Evolutionary conservation across 2,329 filamentous ascomycete genomes (phyloP).

Genomic region (Corynespora cassiicola): DNA sequence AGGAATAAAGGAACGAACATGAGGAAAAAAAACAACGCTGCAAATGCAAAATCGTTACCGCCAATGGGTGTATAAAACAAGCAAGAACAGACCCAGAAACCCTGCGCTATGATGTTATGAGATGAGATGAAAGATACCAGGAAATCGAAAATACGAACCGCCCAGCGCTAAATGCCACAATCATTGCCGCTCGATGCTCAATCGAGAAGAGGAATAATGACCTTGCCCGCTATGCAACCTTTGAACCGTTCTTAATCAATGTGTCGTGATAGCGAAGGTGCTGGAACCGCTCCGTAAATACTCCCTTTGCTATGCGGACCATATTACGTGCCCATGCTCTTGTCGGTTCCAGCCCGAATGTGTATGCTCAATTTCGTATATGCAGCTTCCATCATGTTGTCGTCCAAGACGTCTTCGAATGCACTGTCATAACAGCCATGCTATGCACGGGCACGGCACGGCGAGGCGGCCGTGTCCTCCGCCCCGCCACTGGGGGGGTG

Average conservation of each 20-base stretch:
- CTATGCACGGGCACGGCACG: constrained; percentile 10
- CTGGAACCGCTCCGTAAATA: constrained; percentile 8
- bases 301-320: constrained; percentile 6
- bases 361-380: constrained; percentile 16
- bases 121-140: constrained; percentile 20
- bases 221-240: constrained; percentile 25
- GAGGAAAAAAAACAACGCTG: constrained; percentile 24
- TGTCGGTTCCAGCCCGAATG: constrained; percentile 37
- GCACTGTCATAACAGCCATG: constrained; percentile 10
- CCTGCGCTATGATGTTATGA: constrained; percentile 36
- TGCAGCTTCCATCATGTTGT: constrained; percentile 7
- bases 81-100: constrained; percentile 20
- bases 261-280: constrained; percentile 10
- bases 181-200: constrained; percentile 35
- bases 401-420: constrained; percentile 6
- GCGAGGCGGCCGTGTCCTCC: neutral
- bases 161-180: constrained; percentile 49
- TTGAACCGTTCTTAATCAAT: constrained; percentile 12
- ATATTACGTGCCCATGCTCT: constrained; percentile 22
- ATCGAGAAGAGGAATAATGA: constrained; percentile 24
- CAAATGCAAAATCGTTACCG: constrained; percentile 36
- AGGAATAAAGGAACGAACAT: constrained; percentile 16
- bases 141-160: constrained; percentile 25
- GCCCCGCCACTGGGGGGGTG: constrained; percentile 10
- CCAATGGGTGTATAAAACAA: constrained; percentile 30